Evolutionary conservation across 805 yeast species (phyloP), one percentile per base, ranked within the genome.

Genomic region (Geotrichum ghanense): DNA sequence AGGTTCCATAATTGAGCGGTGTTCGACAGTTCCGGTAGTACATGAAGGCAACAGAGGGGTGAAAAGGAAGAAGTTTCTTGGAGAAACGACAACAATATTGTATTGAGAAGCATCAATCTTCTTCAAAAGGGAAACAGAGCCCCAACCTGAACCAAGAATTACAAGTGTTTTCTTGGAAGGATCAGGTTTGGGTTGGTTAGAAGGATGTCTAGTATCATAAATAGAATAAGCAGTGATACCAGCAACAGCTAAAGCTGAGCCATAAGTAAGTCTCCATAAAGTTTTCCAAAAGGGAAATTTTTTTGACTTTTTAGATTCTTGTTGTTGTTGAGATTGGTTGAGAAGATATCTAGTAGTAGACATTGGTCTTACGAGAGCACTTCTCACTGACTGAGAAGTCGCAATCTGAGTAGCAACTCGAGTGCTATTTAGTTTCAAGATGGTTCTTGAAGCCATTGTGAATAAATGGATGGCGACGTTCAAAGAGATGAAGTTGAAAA

Each of bases 21-120:
- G 69, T 59, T 86, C 95, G 50, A 87, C 79, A 45, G 95, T 84
- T 53, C 97, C 97, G 34, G 95, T 89, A 48, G 97, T 95, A 55
- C 90, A 84, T 22, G 95, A 84, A 42, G 97, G 97, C 57, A 89
- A 73, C 62, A 89, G 71, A n/a, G 97, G 97, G 48, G 97, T 89
- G 74, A 90, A 89, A 58, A 89, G 72, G 69, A 89, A 88, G 72
- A 86, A 90, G 73, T 89, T 90, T 71, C 97, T 79, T 52, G 97
- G 97, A 39, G 95, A 86, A 42, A 89, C 83, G 48, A 89, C 79
- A 44, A 87, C 79, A 44, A 89, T 96, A 62, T 90, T 86, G 69
- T 87, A 89, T 64, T 81, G 72, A 43, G 89, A 71, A 39, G 96
- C 82, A 64, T 89, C 96, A 63, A 89, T 71, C 61, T 79, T 76